Base-by-base conservation (phyloP, 768 basidiomycete genomes). In the Lanmaoa rubissima region DNA sequence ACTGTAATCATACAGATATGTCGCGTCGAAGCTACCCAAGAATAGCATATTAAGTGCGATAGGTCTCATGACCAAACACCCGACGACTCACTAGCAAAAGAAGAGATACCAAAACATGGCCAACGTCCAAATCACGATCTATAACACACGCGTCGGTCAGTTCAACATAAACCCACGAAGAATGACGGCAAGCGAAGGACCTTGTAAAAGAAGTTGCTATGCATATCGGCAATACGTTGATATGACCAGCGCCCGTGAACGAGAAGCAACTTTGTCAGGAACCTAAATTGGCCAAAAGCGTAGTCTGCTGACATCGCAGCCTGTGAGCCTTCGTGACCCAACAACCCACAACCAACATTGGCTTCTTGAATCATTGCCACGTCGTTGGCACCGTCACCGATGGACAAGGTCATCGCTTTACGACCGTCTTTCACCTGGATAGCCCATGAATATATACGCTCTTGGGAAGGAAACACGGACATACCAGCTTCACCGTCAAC, bases 361-460 rank as follows among this genome's bases (percentile, higher is more conserved):
- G 96, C 96, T 67, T 96, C 96, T 69, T 98, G 96, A 56, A 98
- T 98, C 96, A 98, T 98, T 7, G 95, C 94, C 24, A 98, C 96
- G 67, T 98, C 96, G 67, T 98, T 98, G 16, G 96, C 96, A 53
- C 93, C 94, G 65, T 98, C 96, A 11, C 96, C 96, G 52, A 99
- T 98, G 0, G 95, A 91, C 31, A 98, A 73, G 2, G 95, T 96
- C 96, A 98, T 97, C 0, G 94, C 94, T 48, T 92, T 87, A 46
- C 89, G 84, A 11, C 96, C 96, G 63, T 98, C 94, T 66, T 98
- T 98, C 71, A 98, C 92, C 92, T 92, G 58, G 12, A 45, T 4
- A 31, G 28, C 41, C 35, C 14, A 39, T 63, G 24, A 61, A 38
- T 36, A 57, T 26, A 32, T 12, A 28, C 14, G 2, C 19, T 5